Base-by-base conservation (phyloP, 2,329 filamentous ascomycete genomes). In the Talaromyces sp. region DNA sequence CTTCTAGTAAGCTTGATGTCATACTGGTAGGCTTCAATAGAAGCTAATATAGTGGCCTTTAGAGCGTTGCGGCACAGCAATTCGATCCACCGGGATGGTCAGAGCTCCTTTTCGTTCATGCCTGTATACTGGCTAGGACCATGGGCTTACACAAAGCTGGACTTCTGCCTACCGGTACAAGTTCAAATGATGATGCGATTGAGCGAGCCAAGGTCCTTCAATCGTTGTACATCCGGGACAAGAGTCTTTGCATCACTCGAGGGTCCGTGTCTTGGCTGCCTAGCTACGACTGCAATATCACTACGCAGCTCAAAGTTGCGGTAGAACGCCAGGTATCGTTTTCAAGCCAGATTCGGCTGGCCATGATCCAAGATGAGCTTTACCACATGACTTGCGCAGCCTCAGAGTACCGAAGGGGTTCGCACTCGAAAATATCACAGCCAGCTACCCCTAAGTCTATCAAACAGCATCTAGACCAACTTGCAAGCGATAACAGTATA, bases 21-120 rank as follows among this genome's bases (percentile, higher is more conserved):
- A 13, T 28, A 8, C 10, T 11, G n/a, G 11, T 21, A 9, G 17
- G 17, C 11, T 1, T 41, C 10, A 22, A 10, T 52, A 37, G 15
- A 36, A 43, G 17, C 41, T 48, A 15, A 58, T 8, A 1, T 8
- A 22, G 1, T 21, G 33, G 8, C 19, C 19, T 22, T n/a, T 39
- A 60, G 59, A 62, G 60, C 28, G 37, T 62, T 35, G 60, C 51
- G 21, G 60, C 59, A 25, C 55, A 62, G 36, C 59, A 60, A 36
- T 62, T 55, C 19, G 53, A 56, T 37, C 52, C 59, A 15, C 56
- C 56, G 4, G 60, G 60, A 19, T 59, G 52, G 39, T 50, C 60
- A 13, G 55, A 58, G 21, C 54, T 56, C 2, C 52, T 61, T 1
- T 61, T 62, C 36, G 41, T 43, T 10, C 59, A 62, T 21, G 60